Percentiles rank a stretch among this genome's conserved stretches.
These are phyloP conservation scores for Taphrina populina DNA, from an alignment of 1,139 yeast species.

Conservation along the genomic window DNA sequence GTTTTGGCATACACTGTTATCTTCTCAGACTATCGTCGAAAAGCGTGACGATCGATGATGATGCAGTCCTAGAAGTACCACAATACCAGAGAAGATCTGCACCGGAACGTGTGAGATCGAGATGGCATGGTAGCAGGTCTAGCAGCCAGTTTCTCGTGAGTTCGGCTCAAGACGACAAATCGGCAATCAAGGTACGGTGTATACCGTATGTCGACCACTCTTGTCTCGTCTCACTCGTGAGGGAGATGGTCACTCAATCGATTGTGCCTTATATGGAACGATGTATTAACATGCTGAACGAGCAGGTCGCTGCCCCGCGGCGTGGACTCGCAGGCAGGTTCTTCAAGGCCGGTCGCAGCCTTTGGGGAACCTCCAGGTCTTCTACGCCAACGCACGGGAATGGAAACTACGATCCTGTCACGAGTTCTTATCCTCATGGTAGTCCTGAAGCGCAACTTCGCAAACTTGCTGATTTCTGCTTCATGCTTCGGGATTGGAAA, in stretches of 20 bases:
- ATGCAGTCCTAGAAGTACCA: slow-evolving; percentile 23
- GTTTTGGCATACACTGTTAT: slow-evolving; percentile 42
- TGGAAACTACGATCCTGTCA: slow-evolving; percentile 49
- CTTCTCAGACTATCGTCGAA: slow-evolving; percentile 21
- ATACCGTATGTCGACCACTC: slow-evolving; percentile 45
- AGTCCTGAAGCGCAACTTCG: slow-evolving; percentile 75
- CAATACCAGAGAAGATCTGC: slow-evolving; percentile 36
- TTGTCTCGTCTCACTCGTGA: slow-evolving; percentile 50
- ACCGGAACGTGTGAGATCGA: slow-evolving; percentile 35
- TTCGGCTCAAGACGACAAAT: background rate
- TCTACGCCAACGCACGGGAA: slow-evolving; percentile 35
- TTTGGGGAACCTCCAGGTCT: slow-evolving; percentile 49
- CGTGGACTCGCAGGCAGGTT: slow-evolving; percentile 71
- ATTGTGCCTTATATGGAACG: slow-evolving; percentile 78
- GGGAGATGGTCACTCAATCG: slow-evolving; percentile 58
- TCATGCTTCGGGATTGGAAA: slow-evolving; percentile 83
- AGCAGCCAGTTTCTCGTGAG: slow-evolving; percentile 15
- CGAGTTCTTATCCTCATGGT: slow-evolving; percentile 57
- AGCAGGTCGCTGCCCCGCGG: slow-evolving; percentile 61
- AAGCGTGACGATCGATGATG: slow-evolving; percentile 12
- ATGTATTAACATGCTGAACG: slow-evolving; percentile 74
- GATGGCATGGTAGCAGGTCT: slow-evolving; percentile 22
- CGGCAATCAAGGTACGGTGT: slow-evolving; percentile 12
- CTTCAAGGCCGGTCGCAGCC: slow-evolving; percentile 64
- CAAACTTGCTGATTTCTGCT: slow-evolving; percentile 86